Conservation (phyloP, 192 early-diverging fungal genomes). For the Dissophora globulifera region DNA sequence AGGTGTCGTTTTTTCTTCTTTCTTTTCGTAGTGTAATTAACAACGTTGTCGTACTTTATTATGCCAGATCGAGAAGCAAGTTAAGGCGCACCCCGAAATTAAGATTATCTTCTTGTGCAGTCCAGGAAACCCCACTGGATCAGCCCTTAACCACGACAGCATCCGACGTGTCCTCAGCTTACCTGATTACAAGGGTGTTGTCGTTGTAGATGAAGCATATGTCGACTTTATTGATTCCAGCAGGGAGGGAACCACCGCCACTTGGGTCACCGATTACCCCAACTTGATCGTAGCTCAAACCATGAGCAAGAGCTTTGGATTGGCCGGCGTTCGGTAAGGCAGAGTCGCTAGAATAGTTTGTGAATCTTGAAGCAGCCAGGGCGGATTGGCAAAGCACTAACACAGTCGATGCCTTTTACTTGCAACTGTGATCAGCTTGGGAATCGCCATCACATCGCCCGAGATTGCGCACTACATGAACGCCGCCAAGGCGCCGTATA, state of each 20-base stretch:
- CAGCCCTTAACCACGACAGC: slow-evolving; percentile 74
- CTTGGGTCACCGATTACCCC: slow-evolving; percentile 85
- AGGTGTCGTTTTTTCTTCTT: too few relatives aligned
- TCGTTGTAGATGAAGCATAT: slow-evolving; percentile 98
- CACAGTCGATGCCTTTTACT: too few relatives aligned
- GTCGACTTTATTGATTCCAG: slow-evolving; percentile 89
- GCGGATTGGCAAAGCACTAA: too few relatives aligned
- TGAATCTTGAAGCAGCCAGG: too few relatives aligned
- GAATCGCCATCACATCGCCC: slow-evolving; percentile 83
- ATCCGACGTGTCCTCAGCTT: slow-evolving; percentile 75
- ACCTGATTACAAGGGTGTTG: slow-evolving; percentile 82
- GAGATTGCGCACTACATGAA: slow-evolving; percentile 91
- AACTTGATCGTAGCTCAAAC: slow-evolving; percentile 98
- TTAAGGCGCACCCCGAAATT: slow-evolving; percentile 78
- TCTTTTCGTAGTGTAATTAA: too few relatives aligned
- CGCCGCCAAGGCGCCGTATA: slow-evolving; percentile 99
- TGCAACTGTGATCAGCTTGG: slow-evolving; percentile 67
- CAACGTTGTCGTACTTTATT: too few relatives aligned
- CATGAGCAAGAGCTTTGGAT: slow-evolving; percentile 97
- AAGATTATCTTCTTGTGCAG: slow-evolving; percentile 97
- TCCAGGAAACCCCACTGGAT: slow-evolving; percentile 99
- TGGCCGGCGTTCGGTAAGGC: slow-evolving; percentile 91
- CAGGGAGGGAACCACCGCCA: slow-evolving; percentile 75
- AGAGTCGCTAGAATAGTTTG: neutral
- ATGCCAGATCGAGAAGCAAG: slow-evolving; percentile 69